A percentile compares a stretch with the other conserved stretches of the same genome.
Conservation (phyloP, 768 basidiomycete species). For the Paxillus involutus region DNA sequence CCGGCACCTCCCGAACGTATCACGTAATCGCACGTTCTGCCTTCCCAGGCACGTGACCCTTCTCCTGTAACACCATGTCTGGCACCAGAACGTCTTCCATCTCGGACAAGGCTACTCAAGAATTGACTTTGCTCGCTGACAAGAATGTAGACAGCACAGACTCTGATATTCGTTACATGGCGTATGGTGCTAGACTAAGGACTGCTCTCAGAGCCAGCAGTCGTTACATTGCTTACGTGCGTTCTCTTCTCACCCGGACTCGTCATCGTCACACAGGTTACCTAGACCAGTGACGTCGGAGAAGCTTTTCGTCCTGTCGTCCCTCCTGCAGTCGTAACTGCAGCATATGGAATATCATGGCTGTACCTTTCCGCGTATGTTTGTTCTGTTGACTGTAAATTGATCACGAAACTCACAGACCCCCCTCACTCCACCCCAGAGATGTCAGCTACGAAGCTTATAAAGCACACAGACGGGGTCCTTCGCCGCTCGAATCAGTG, state of each 20-base stretch:
- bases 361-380: slow-evolving; percentile 67
- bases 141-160: slow-evolving; percentile 65
- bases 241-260: slow-evolving; percentile 16
- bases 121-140: slow-evolving; percentile 60
- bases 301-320: slow-evolving; percentile 84
- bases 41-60: neutral
- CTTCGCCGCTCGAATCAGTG: slow-evolving; percentile 63
- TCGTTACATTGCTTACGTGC: slow-evolving; percentile 78
- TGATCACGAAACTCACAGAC: neutral
- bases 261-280: slow-evolving; percentile 15
- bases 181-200: slow-evolving; percentile 75
- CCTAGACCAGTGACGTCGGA: slow-evolving; percentile 77
- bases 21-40: slow-evolving; percentile 16
- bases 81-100: slow-evolving; percentile 3
- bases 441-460: slow-evolving; percentile 83
- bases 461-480: slow-evolving; percentile 70
- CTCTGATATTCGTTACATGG: slow-evolving; percentile 68
- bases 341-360: slow-evolving; percentile 83
- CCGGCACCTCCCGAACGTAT: slow-evolving; percentile 13
- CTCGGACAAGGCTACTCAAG: slow-evolving; percentile 39
- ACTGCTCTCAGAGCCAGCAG: slow-evolving; percentile 70
- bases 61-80: slow-evolving; percentile 9
- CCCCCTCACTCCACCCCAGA: slow-evolving; percentile 21
- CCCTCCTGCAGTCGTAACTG: slow-evolving; percentile 66
- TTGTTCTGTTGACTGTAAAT: too few species aligned